Percentiles rank a stretch among this genome's conserved stretches.
phyloP scores from a whole-genome alignment of 1,284 basidiomycete genomes.

The Moesziomyces parantarcticus region DNA sequence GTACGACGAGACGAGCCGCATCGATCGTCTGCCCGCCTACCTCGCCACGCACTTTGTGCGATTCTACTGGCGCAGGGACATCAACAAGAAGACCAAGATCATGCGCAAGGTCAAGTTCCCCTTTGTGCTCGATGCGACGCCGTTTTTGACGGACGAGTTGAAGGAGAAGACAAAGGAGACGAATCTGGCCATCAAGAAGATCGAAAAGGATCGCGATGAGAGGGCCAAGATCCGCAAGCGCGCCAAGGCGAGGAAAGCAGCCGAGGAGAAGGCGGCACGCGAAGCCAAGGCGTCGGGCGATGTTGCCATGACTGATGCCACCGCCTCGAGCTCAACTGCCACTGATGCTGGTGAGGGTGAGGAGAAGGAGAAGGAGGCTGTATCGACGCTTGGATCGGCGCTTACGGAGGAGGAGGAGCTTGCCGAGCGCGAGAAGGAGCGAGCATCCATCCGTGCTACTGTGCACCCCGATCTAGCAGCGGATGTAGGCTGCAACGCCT shows the following conservation, averaged over 20 bases:
- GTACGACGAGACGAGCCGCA: slow-evolving; percentile 84
- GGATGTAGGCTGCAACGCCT: slow-evolving; percentile 79
- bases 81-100: slow-evolving; percentile 75
- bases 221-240: slow-evolving; percentile 83
- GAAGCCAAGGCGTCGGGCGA: slow-evolving; percentile 51
- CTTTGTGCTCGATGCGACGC: slow-evolving; percentile 83
- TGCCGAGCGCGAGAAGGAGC: slow-evolving; percentile 66
- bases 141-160: slow-evolving; percentile 83
- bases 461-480: slow-evolving; percentile 75
- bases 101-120: slow-evolving; percentile 93
- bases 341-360: neutral
- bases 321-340: slow-evolving; percentile 2
- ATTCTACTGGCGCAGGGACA: slow-evolving; percentile 93
- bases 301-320: slow-evolving; percentile 74
- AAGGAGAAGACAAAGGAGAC: slow-evolving; percentile 78
- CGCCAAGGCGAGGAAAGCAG: slow-evolving; percentile 72
- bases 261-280: slow-evolving; percentile 41
- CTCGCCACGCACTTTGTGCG: slow-evolving; percentile 92
- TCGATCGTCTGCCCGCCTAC: slow-evolving; percentile 84
- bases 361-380: slow-evolving; percentile 1
- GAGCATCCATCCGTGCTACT: slow-evolving; percentile 68
- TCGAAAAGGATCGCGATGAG: slow-evolving; percentile 86
- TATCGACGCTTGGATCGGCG: slow-evolving; percentile 61
- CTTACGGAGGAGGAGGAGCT: slow-evolving; percentile 76
- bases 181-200: slow-evolving; percentile 78